phyloP scores from a whole-genome alignment of 23 red algal species.

The Gracilaria vermiculophylla region DNA sequence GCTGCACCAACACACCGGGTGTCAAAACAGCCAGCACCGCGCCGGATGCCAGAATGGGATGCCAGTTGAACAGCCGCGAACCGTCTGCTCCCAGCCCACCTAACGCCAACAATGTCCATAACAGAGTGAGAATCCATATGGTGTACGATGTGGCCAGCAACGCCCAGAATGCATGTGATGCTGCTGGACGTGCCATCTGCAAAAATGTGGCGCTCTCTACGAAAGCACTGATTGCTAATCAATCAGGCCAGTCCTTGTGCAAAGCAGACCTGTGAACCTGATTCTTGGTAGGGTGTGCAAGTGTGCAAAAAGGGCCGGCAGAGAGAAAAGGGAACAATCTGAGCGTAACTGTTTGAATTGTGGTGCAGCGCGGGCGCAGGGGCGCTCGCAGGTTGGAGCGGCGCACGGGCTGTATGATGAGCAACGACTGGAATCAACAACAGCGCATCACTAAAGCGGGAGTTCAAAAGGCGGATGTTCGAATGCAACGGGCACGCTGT shows the following conservation, averaged over 20 bases:
- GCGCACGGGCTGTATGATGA: not conserved
- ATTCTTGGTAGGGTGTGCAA: no score
- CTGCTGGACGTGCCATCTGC: not conserved
- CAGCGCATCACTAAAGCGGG: not conserved
- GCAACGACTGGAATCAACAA: not conserved
- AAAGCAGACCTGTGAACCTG: no score
- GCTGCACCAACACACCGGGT: constrained; percentile 1
- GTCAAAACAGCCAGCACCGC: not conserved
- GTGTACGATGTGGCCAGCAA: not conserved
- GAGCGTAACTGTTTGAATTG: no score
- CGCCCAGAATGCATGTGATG: not conserved
- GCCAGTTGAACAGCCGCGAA: constrained; percentile 47
- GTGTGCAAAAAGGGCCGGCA: no score
- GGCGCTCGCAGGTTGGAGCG: no score
- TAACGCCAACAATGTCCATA: constrained; percentile 5
- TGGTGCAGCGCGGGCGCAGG: no score
- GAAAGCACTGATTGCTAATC: no score
- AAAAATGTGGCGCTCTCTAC: not conserved
- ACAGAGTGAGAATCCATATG: not conserved
- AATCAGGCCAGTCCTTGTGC: no score
- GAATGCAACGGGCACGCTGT: not conserved
- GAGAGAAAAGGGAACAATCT: no score
- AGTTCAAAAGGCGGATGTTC: not conserved
- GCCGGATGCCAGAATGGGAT: constrained; percentile 3
- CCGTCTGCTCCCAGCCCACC: constrained; percentile 5